These are phyloP conservation scores for Backusella sp. DNA, from an alignment of 192 early-diverging fungal species.

Conservation along the genomic window DNA sequence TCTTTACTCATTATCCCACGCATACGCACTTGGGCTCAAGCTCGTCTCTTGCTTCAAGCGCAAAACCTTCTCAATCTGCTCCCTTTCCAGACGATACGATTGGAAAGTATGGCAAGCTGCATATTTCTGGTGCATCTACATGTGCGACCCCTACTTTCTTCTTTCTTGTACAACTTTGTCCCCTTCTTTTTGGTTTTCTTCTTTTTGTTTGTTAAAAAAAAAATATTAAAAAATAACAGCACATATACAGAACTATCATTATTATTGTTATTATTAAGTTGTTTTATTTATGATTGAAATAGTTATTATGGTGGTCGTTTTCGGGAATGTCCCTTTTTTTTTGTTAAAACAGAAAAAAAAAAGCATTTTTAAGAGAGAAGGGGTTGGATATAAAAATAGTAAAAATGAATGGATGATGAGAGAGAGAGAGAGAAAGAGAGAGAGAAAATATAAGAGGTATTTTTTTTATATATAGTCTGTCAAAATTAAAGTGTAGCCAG, in stretches of 20 bases:
- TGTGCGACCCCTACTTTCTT: neutral
- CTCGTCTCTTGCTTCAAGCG: neutral
- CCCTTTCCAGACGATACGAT: conserved; percentile 29
- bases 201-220: neutral
- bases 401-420: too few relatives aligned
- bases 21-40: neutral
- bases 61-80: conserved; percentile 20
- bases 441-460: too few relatives aligned
- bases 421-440: too few relatives aligned
- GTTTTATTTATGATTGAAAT: neutral
- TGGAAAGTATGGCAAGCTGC: conserved; percentile 27
- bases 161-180: neutral
- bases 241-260: neutral
- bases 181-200: neutral
- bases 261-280: neutral
- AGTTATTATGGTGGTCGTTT: neutral
- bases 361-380: neutral
- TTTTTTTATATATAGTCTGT: too few relatives aligned
- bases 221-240: neutral
- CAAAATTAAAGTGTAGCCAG: too few relatives aligned
- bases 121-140: conserved; percentile 17
- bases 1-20: conserved; percentile 14
- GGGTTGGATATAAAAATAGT: neutral
- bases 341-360: neutral
- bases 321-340: neutral